phyloP scores from a whole-genome alignment of 192 early-diverging fungal genomes.

The Mortierella alpina region DNA sequence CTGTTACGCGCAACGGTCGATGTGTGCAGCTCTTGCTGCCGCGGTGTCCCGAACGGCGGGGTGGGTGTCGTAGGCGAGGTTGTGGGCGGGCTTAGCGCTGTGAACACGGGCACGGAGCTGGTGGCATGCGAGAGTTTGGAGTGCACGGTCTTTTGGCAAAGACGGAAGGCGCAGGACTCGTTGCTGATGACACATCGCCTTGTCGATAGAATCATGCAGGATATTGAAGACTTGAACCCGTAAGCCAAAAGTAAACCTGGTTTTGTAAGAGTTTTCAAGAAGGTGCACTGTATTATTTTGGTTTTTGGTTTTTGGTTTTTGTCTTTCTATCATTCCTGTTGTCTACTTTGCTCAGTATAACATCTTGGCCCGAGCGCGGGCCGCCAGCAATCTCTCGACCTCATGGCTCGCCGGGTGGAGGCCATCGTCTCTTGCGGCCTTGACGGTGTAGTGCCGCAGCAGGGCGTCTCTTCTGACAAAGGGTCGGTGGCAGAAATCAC shows the following conservation, averaged over 20 bases:
- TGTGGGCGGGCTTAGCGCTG: not conserved
- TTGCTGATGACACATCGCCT: not conserved
- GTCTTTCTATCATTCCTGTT: not conserved
- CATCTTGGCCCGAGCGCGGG: conserved; percentile 44
- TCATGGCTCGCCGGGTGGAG: conserved; percentile 48
- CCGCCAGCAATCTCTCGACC: conserved; percentile 38
- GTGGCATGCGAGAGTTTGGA: conserved; percentile 51
- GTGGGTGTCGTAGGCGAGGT: conserved; percentile 11
- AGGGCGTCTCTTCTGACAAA: conserved; percentile 47
- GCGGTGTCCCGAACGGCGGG: conserved; percentile 9
- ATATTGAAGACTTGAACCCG: conserved; percentile 18
- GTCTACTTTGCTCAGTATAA: conserved; percentile 10
- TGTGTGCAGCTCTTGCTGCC: conserved; percentile 46
- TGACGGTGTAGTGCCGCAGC: conserved; percentile 49
- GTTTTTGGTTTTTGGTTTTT: too few species aligned
- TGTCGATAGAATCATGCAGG: conserved; percentile 9
- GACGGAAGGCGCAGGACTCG: conserved; percentile 27
- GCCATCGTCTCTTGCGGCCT: conserved; percentile 47
- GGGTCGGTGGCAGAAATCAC: conserved; percentile 48
- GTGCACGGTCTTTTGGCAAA: conserved; percentile 43
- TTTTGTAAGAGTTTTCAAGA: too few species aligned
- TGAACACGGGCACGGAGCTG: conserved; percentile 16
- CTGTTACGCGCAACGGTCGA: conserved; percentile 24
- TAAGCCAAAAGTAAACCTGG: not conserved
- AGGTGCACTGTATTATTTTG: not conserved